A percentile compares a stretch with the other conserved stretches of the same genome.
Conservation (phyloP, 495 filamentous ascomycete genomes). For the Pyrenopolyporus hunteri region DNA sequence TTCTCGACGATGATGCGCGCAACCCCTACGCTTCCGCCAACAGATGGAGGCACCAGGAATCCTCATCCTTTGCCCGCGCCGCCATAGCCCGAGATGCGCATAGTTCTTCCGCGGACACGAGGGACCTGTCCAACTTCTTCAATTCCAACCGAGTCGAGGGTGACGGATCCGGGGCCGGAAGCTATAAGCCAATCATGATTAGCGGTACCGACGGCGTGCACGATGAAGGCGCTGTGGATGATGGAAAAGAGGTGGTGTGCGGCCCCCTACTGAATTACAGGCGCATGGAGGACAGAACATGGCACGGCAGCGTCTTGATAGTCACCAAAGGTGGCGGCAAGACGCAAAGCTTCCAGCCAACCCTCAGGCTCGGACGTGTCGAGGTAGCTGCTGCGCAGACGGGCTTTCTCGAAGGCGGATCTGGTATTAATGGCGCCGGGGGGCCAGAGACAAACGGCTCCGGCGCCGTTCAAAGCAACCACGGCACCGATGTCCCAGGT, state of each 20-base stretch:
- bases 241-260: slow-evolving; percentile 69
- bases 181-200: slow-evolving; percentile 50
- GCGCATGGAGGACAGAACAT: slow-evolving; percentile 74
- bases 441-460: neutral
- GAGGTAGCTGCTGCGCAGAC: slow-evolving; percentile 17
- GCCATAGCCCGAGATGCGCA: slow-evolving; percentile 49
- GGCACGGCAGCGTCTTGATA: slow-evolving; percentile 84
- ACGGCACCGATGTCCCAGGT: slow-evolving; percentile 45
- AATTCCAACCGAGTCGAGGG: slow-evolving; percentile 55
- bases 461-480: slow-evolving; percentile 37
- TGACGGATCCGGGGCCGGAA: slow-evolving; percentile 31
- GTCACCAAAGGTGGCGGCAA: slow-evolving; percentile 71
- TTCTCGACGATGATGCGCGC: slow-evolving; percentile 38
- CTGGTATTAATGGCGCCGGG: slow-evolving; percentile 20
- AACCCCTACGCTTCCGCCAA: slow-evolving; percentile 57
- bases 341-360: slow-evolving; percentile 43
- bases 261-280: slow-evolving; percentile 87
- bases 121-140: slow-evolving; percentile 57
- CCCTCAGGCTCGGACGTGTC: slow-evolving; percentile 41
- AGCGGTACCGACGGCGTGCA: slow-evolving; percentile 43
- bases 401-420: slow-evolving; percentile 18
- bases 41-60: slow-evolving; percentile 61
- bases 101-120: slow-evolving; percentile 46
- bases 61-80: slow-evolving; percentile 51
- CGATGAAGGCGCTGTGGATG: slow-evolving; percentile 19